Evolutionary conservation across 495 filamentous ascomycete genomes (phyloP).

Genomic region (Penicillium egyptiacum): DNA sequence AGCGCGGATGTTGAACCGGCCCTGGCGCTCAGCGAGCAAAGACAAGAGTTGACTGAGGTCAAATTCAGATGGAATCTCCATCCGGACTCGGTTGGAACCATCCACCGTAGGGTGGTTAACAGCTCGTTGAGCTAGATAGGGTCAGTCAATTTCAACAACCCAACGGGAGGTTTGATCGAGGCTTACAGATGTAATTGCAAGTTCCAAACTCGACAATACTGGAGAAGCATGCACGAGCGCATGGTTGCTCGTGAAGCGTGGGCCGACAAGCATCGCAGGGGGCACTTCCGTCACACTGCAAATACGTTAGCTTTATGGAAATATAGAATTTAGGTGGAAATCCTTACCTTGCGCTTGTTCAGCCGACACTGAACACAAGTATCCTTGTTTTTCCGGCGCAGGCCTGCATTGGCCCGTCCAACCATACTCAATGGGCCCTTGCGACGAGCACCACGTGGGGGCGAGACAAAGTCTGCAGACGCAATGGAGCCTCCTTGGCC

Average conservation of each 20-base stretch:
- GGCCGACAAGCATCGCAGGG: slow-evolving; percentile 52
- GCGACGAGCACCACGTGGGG: slow-evolving; percentile 47
- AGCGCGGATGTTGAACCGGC: slow-evolving; percentile 50
- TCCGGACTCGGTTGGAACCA: slow-evolving; percentile 36
- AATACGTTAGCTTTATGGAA: slow-evolving; percentile 12
- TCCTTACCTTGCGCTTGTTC: slow-evolving; percentile 50
- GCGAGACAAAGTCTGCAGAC: slow-evolving; percentile 50
- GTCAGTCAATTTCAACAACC: slow-evolving; percentile 22
- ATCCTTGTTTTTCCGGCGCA: slow-evolving; percentile 51
- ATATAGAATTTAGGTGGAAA: not conserved
- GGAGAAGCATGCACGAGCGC: slow-evolving; percentile 48
- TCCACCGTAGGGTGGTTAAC: slow-evolving; percentile 46
- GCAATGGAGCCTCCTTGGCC: slow-evolving; percentile 49
- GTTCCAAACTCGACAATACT: slow-evolving; percentile 53
- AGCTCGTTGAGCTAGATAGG: slow-evolving; percentile 44
- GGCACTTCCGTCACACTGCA: slow-evolving; percentile 48
- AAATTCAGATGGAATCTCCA: slow-evolving; percentile 46
- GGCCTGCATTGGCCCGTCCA: slow-evolving; percentile 46
- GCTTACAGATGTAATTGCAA: slow-evolving; percentile 53
- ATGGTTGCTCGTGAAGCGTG: slow-evolving; percentile 49
- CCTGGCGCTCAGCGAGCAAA: slow-evolving; percentile 44
- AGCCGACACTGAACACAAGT: slow-evolving; percentile 50
- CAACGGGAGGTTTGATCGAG: not conserved
- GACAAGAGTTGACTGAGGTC: slow-evolving; percentile 43
- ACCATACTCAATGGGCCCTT: slow-evolving; percentile 49